Conservation (phyloP, 352 stramenopile genomes). For the Pythium apleroticum region DNA sequence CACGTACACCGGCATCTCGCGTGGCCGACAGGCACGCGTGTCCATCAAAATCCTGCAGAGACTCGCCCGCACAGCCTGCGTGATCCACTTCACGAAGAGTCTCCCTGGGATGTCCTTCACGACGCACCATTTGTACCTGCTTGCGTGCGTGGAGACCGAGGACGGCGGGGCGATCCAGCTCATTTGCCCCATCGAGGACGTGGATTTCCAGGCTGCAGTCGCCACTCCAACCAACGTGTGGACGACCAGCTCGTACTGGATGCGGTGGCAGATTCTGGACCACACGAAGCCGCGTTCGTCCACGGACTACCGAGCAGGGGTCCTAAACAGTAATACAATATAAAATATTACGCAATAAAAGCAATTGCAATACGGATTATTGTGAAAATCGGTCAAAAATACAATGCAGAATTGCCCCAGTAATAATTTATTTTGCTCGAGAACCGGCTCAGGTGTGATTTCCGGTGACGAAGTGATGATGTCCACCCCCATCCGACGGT, state of each 20-base stretch:
- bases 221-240: constrained; percentile 8
- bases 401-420: too few relatives aligned
- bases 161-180: constrained; percentile 1
- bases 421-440: too few relatives aligned
- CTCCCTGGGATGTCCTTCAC: constrained; percentile 5
- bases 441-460: too few relatives aligned
- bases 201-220: constrained; percentile 9
- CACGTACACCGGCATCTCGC: constrained; percentile 9
- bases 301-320: background rate
- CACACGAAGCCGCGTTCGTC: constrained; percentile 1
- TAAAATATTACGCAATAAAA: too few relatives aligned
- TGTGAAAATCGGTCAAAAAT: too few relatives aligned
- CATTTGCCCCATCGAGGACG: constrained; percentile 9
- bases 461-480: too few relatives aligned
- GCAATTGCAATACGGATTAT: too few relatives aligned
- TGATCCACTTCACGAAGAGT: constrained; percentile 18
- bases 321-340: too few relatives aligned
- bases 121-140: constrained; percentile 18
- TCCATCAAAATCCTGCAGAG: constrained; percentile 14
- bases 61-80: background rate
- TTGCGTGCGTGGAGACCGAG: constrained; percentile 13
- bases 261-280: constrained; percentile 18
- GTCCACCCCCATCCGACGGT: too few relatives aligned
- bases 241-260: constrained; percentile 16
- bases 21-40: background rate